Evolutionary conservation across 2,329 filamentous ascomycete species (phyloP).

Genomic region (Epicoccum sorghinum): DNA sequence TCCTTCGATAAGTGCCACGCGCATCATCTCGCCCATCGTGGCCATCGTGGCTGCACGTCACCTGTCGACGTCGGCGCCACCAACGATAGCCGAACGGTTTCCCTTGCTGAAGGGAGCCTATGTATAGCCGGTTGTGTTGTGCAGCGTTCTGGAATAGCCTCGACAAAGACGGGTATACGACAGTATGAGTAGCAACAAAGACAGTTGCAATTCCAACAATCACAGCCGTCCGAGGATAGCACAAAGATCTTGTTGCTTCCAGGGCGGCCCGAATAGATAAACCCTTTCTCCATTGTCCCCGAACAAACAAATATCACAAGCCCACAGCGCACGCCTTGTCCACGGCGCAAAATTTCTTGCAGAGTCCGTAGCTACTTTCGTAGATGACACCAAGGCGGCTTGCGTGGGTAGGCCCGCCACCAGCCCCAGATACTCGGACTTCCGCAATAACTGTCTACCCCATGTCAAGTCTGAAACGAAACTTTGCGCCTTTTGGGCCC

Average conservation of each 20-base stretch:
- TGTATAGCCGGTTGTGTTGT: constrained; percentile 4
- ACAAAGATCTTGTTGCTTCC: too few species aligned
- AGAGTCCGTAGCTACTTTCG: neutral
- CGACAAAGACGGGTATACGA: neutral
- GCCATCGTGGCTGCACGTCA: constrained; percentile 3
- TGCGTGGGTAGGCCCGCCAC: neutral
- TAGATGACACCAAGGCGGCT: neutral
- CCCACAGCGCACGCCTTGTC: neutral
- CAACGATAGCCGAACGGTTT: constrained; percentile 5
- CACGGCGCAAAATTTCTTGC: neutral
- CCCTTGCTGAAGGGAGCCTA: constrained; percentile 7
- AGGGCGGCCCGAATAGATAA: constrained; percentile 1
- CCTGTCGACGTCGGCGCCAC: constrained; percentile 9
- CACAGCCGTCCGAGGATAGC: too few species aligned
- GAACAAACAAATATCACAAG: neutral
- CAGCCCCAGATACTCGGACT: neutral
- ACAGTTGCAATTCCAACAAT: neutral
- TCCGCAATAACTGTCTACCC: neutral
- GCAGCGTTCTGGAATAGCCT: neutral
- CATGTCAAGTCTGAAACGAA: neutral
- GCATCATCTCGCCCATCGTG: constrained; percentile 4
- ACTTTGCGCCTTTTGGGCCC: too few species aligned
- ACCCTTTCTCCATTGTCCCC: neutral
- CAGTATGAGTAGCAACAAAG: neutral
- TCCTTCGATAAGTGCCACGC: constrained; percentile 13